phyloP scores from a whole-genome alignment of 2,329 filamentous ascomycete genomes.

The Neurospora crassa region DNA sequence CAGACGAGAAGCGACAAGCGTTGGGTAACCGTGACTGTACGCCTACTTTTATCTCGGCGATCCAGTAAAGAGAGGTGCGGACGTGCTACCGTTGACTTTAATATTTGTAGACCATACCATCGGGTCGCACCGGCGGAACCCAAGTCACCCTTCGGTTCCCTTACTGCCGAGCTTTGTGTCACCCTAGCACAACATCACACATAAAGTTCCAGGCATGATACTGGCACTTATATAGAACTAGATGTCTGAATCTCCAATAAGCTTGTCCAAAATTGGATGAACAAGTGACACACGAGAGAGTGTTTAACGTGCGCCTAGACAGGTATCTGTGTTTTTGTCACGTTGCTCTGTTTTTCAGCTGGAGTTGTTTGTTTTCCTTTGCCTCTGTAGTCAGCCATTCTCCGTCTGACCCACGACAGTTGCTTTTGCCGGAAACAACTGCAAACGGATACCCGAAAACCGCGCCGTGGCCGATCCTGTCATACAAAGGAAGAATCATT shows the following conservation, averaged over 20 bases:
- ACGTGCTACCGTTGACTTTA: background rate
- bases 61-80: background rate
- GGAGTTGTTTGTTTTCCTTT: background rate
- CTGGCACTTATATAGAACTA: background rate
- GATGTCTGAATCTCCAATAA: background rate
- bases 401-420: background rate
- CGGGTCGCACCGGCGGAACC: background rate
- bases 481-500: too few relatives aligned
- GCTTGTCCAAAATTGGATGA: background rate
- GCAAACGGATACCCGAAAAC: background rate
- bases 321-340: background rate
- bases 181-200: background rate
- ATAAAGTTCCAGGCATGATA: conserved; percentile 1
- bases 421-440: background rate
- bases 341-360: background rate
- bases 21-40: background rate
- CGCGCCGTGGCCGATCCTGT: background rate
- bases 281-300: background rate
- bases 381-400: background rate
- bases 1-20: background rate
- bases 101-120: background rate
- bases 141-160: background rate
- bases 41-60: background rate
- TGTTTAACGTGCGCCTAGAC: background rate
- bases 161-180: background rate